Percentiles rank a stretch among this genome's conserved stretches.
phyloP scores from a whole-genome alignment of 768 basidiomycete species.

The Rhodotorula sphaerocarpa region DNA sequence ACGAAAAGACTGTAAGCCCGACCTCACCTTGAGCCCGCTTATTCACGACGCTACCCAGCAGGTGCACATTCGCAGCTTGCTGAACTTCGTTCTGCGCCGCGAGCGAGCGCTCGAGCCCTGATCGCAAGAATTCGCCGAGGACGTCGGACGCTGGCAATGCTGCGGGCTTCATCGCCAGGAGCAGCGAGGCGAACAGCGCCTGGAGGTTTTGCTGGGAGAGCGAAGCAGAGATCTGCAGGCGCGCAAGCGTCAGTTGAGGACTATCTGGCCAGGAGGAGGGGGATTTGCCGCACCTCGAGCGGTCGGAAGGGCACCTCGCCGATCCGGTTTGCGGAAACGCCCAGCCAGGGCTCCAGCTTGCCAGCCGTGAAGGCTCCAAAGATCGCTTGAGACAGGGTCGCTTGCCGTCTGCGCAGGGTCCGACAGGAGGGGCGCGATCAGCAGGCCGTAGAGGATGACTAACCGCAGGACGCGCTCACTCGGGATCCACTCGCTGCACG shows the following conservation, averaged over 20 bases:
- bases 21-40: slow-evolving; percentile 60
- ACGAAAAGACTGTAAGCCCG: background rate
- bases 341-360: background rate
- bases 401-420: slow-evolving; percentile 9
- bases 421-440: too few relatives aligned
- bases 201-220: slow-evolving; percentile 18
- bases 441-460: too few relatives aligned
- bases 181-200: slow-evolving; percentile 14
- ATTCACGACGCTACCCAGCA: slow-evolving; percentile 42
- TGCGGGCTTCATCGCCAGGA: slow-evolving; percentile 18
- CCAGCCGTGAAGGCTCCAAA: slow-evolving; percentile 15
- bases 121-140: background rate
- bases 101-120: slow-evolving; percentile 6
- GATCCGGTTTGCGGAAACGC: slow-evolving; percentile 1
- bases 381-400: slow-evolving; percentile 3
- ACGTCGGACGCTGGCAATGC: slow-evolving; percentile 1
- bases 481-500: slow-evolving; percentile 54
- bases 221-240: background rate
- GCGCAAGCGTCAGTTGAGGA: background rate
- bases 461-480: slow-evolving; percentile 51
- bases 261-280: too few relatives aligned
- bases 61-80: background rate
- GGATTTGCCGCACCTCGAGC: slow-evolving; percentile 1
- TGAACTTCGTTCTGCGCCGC: slow-evolving; percentile 19
- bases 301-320: slow-evolving; percentile 14